phyloP scores from a whole-genome alignment of 164 flowering plant genomes.

The Paratinospora sagittata region DNA sequence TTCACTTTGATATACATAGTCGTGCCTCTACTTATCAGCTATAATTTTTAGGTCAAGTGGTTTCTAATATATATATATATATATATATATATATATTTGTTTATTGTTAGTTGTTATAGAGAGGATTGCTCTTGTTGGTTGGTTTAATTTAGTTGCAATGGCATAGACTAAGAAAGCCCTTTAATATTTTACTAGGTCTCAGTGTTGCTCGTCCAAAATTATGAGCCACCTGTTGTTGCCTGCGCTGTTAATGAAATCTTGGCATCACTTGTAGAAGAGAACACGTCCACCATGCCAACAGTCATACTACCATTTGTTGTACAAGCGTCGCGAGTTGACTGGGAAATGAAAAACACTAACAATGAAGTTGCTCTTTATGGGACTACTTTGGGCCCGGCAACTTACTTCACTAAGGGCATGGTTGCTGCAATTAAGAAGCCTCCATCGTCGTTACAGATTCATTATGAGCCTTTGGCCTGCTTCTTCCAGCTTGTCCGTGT shows the following conservation, averaged over 20 bases:
- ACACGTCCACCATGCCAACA: slow-evolving; percentile 34
- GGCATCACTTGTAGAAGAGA: slow-evolving; percentile 32
- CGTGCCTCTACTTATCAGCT: no score
- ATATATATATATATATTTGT: no score
- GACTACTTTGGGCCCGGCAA: slow-evolving; percentile 43
- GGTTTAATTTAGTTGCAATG: no score
- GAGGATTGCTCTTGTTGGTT: no score
- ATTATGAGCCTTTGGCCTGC: slow-evolving; percentile 59
- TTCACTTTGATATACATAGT: no score
- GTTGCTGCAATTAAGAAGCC: slow-evolving; percentile 31
- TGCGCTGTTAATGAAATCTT: slow-evolving; percentile 62
- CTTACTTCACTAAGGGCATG: slow-evolving; percentile 31
- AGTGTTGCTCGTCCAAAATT: slow-evolving; percentile 44
- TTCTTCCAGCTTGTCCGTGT: slow-evolving; percentile 45
- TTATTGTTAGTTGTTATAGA: no score
- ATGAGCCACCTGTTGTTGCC: slow-evolving; percentile 54
- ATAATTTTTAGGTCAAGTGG: no score
- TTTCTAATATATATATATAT: no score
- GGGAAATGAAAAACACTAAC: slow-evolving; percentile 26
- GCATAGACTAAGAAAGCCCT: no score
- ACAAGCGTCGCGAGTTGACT: slow-evolving; percentile 41
- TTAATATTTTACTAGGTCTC: slow-evolving; percentile 41
- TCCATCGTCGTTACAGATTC: slow-evolving; percentile 43
- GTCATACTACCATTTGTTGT: slow-evolving; percentile 50
- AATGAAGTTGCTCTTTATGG: slow-evolving; percentile 33